Evolutionary conservation across 108 stramenopile species (phyloP).

Genomic region (Mediolabrus comicus): DNA sequence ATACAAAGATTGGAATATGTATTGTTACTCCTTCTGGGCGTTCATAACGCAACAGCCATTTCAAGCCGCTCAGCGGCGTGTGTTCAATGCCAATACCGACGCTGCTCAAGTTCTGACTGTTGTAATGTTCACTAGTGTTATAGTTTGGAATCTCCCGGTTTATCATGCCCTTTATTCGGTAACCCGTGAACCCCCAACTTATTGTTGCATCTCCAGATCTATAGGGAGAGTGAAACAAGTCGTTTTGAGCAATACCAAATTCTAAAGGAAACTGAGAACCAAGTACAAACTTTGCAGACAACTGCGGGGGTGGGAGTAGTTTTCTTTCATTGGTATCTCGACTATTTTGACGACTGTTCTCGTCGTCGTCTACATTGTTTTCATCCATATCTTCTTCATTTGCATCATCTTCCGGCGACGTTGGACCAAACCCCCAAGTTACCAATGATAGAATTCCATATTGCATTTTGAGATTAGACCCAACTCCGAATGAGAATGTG

Average conservation of each 20-base stretch:
- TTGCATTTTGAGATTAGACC: constrained; percentile 11
- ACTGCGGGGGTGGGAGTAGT: constrained; percentile 7
- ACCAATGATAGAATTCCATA: constrained; percentile 23
- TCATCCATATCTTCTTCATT: constrained; percentile 3
- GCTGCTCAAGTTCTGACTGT: background rate
- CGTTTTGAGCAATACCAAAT: constrained; percentile 15
- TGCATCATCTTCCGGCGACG: background rate
- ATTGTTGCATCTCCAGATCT: constrained; percentile 22
- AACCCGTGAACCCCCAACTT: constrained; percentile 13
- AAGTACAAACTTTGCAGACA: constrained; percentile 22
- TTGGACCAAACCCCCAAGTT: constrained; percentile 8
- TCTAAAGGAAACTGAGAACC: constrained; percentile 33
- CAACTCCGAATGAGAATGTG: constrained; percentile 29
- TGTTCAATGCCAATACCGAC: constrained; percentile 28
- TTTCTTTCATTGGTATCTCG: background rate
- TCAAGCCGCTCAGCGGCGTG: constrained; percentile 16
- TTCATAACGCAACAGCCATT: constrained; percentile 30
- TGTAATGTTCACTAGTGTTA: background rate
- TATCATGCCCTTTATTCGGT: constrained; percentile 18
- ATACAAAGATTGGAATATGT: constrained; percentile 31
- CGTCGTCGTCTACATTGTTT: background rate
- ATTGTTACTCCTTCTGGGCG: constrained; percentile 24
- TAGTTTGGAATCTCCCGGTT: constrained; percentile 17
- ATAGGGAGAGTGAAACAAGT: constrained; percentile 20
- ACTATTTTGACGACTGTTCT: background rate